Evolutionary conservation across 306 rosid genomes (phyloP).

Genomic region (Prunus mume): DNA sequence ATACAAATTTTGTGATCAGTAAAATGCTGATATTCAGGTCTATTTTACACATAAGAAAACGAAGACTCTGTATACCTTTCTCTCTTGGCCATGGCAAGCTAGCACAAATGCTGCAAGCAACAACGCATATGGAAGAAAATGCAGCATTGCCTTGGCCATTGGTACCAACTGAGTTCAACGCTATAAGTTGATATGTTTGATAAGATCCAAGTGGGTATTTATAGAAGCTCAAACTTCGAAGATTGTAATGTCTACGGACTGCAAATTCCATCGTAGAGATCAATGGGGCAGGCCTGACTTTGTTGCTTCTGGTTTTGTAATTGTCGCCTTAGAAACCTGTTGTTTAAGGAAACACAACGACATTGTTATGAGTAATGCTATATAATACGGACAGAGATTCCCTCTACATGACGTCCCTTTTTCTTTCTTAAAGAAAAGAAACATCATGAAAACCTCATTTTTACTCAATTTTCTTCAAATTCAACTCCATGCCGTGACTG

Average conservation of each 20-base stretch:
- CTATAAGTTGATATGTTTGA: neutral
- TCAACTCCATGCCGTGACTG: too few species aligned
- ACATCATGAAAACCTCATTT: too few species aligned
- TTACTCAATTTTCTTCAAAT: too few species aligned
- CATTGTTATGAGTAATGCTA: too few species aligned
- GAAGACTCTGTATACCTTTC: constrained; percentile 17
- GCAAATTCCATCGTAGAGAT: neutral
- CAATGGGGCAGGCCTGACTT: neutral
- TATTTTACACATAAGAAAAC: neutral
- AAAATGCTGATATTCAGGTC: neutral
- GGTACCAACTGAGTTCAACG: neutral
- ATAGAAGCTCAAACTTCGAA: constrained; percentile 1
- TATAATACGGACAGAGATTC: too few species aligned
- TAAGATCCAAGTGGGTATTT: neutral
- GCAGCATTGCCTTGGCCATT: constrained; percentile 18
- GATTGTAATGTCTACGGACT: neutral
- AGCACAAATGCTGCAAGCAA: constrained; percentile 24
- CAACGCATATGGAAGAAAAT: constrained; percentile 10
- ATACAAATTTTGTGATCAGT: neutral
- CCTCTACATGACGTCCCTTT: too few species aligned
- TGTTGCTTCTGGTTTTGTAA: constrained; percentile 9
- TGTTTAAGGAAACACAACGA: neutral
- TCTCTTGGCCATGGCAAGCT: constrained; percentile 23
- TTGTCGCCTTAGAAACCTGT: constrained; percentile 1
- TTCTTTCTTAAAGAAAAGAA: too few species aligned